A percentile compares a stretch with the other conserved stretches of the same genome.
Conservation (phyloP, 805 yeast genomes). For the Candida peoriensis region DNA sequence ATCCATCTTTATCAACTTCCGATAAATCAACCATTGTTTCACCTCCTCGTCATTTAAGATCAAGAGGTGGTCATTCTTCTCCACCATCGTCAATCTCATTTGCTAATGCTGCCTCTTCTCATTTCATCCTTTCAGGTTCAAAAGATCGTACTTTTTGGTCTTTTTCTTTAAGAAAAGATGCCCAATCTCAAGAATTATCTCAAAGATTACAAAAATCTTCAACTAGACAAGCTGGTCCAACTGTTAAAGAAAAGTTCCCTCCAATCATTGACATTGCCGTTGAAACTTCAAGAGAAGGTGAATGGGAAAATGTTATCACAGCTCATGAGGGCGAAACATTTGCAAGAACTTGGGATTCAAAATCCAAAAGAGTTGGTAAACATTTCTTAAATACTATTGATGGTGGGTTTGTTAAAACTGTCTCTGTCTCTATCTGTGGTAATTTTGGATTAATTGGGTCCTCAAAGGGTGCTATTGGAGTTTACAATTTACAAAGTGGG, state of each 20-base stretch:
- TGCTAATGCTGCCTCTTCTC: constrained; percentile 77
- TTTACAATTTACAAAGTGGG: constrained; percentile 92
- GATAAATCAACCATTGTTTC: constrained; percentile 52
- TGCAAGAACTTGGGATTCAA: constrained; percentile 90
- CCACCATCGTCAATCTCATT: constrained; percentile 78
- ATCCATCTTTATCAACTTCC: constrained; percentile 73
- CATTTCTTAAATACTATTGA: constrained; percentile 71
- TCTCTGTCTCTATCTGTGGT: constrained; percentile 86
- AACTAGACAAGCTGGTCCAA: constrained; percentile 51
- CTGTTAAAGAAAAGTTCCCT: constrained; percentile 65
- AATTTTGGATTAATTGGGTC: constrained; percentile 94
- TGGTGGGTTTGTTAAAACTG: constrained; percentile 66
- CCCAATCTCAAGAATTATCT: constrained; percentile 91
- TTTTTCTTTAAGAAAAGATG: constrained; percentile 90
- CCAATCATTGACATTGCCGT: constrained; percentile 68
- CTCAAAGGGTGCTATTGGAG: constrained; percentile 75
- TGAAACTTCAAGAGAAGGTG: constrained; percentile 71
- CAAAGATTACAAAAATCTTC: constrained; percentile 53
- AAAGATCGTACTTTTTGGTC: constrained; percentile 85
- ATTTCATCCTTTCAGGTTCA: constrained; percentile 81
- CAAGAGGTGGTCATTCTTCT: constrained; percentile 96
- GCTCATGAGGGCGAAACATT: constrained; percentile 77
- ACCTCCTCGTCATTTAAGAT: constrained; percentile 87
- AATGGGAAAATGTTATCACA: constrained; percentile 91
- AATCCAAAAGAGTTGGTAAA: constrained; percentile 73